A percentile compares a stretch with the other conserved stretches of the same genome.
Evolutionary conservation across 352 stramenopile species (phyloP).

Genomic region (Globisporangium radiosum): DNA sequence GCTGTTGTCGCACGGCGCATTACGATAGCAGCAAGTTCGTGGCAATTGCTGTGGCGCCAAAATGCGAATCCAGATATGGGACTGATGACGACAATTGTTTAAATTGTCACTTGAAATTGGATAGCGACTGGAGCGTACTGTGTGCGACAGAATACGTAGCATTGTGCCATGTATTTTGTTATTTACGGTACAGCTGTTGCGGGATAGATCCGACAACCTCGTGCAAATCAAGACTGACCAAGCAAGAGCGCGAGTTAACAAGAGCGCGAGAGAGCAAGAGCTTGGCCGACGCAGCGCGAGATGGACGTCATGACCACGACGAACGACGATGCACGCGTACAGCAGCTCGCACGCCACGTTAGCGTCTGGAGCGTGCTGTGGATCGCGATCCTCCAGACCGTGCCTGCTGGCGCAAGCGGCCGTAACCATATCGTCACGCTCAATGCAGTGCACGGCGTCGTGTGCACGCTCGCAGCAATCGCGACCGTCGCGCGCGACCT

Average conservation of each 20-base stretch:
- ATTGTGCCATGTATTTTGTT: neutral
- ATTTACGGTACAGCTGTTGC: neutral
- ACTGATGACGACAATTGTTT: neutral
- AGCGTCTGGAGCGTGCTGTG: slow-evolving; percentile 43
- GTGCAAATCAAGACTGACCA: no score
- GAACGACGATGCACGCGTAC: slow-evolving; percentile 24
- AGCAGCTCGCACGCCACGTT: slow-evolving; percentile 23
- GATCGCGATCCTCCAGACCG: slow-evolving; percentile 34
- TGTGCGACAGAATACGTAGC: neutral
- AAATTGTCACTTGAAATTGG: neutral
- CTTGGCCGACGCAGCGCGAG: neutral
- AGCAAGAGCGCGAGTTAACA: no score
- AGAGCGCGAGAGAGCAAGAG: neutral
- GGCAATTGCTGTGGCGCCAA: neutral
- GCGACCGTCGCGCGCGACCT: slow-evolving; percentile 32
- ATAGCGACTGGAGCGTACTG: neutral
- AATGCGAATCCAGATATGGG: neutral
- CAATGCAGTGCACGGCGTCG: slow-evolving; percentile 58
- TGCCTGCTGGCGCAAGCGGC: slow-evolving; percentile 30
- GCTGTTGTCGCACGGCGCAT: slow-evolving; percentile 1
- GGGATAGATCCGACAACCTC: neutral
- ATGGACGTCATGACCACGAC: neutral
- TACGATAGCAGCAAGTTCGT: neutral
- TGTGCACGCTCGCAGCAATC: slow-evolving; percentile 43
- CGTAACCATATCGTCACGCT: slow-evolving; percentile 67